phyloP scores from a whole-genome alignment of 805 yeast species.

The Lachancea quebecensis region DNA sequence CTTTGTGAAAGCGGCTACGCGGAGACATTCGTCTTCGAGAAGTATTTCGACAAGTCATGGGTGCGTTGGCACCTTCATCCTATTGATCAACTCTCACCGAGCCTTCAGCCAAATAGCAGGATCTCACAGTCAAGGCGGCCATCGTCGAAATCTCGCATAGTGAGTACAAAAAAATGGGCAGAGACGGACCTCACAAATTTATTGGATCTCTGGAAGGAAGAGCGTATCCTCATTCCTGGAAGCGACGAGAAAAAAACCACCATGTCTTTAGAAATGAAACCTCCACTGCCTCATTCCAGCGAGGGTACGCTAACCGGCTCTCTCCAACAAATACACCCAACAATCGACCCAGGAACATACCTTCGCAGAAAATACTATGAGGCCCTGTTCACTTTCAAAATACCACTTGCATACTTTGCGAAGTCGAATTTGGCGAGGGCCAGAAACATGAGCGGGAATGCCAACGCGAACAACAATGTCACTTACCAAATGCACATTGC shows the following conservation, averaged over 20 bases:
- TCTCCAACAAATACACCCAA: neutral
- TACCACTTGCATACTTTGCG: constrained; percentile 36
- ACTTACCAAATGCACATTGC: constrained; percentile 24
- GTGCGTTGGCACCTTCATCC: constrained; percentile 11
- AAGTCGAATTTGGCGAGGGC: constrained; percentile 46
- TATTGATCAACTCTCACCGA: too few species aligned
- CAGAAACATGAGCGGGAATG: constrained; percentile 34
- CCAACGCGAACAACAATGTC: constrained; percentile 10
- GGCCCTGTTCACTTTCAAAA: constrained; percentile 30
- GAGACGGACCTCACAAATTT: neutral
- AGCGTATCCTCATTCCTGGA: neutral
- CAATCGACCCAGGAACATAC: constrained; percentile 19
- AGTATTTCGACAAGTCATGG: constrained; percentile 18
- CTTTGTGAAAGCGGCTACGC: neutral
- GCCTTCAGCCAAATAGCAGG: too few species aligned
- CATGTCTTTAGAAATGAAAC: constrained; percentile 4
- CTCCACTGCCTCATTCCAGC: neutral
- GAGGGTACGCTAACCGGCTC: neutral
- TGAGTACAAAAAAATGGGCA: neutral
- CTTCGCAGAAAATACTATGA: constrained; percentile 32
- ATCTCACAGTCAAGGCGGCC: too few species aligned
- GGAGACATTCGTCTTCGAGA: constrained; percentile 13
- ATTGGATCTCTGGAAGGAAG: constrained; percentile 6
- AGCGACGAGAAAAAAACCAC: neutral
- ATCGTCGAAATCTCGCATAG: neutral